phyloP scores from a whole-genome alignment of 2,329 filamentous ascomycete species.

The Neonectria coccinea region DNA sequence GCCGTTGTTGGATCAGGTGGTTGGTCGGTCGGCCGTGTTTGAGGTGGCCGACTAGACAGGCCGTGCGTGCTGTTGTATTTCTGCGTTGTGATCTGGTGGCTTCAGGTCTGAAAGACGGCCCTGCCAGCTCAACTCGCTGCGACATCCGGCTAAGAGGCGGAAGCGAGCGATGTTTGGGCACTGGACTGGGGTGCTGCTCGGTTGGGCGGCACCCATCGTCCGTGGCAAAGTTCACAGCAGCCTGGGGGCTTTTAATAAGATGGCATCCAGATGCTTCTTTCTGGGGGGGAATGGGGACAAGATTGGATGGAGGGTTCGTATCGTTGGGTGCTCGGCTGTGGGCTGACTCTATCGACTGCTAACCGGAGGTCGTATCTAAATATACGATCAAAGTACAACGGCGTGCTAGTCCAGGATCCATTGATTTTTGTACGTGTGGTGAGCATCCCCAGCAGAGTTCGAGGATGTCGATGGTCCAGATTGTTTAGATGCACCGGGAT shows the following conservation, averaged over 20 bases:
- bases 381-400: neutral
- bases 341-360: neutral
- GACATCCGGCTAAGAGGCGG: neutral
- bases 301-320: neutral
- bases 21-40: neutral
- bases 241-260: neutral
- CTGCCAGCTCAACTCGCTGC: neutral
- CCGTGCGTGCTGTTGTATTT: neutral
- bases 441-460: neutral
- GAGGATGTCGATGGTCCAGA: neutral
- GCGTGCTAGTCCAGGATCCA: neutral
- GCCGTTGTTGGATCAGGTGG: neutral
- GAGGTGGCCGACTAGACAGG: neutral
- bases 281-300: neutral
- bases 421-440: neutral
- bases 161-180: no score
- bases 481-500: neutral
- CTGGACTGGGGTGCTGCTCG: neutral
- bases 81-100: neutral
- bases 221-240: neutral
- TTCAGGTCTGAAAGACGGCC: neutral
- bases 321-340: neutral
- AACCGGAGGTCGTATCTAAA: conserved; percentile 1
- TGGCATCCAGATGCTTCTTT: neutral
- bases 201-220: conserved; percentile 2